Percentiles rank a stretch among this genome's conserved stretches.
These are phyloP conservation scores for Tolypocladium sp. DNA, from an alignment of 2,329 filamentous ascomycete species.

Conservation along the genomic window DNA sequence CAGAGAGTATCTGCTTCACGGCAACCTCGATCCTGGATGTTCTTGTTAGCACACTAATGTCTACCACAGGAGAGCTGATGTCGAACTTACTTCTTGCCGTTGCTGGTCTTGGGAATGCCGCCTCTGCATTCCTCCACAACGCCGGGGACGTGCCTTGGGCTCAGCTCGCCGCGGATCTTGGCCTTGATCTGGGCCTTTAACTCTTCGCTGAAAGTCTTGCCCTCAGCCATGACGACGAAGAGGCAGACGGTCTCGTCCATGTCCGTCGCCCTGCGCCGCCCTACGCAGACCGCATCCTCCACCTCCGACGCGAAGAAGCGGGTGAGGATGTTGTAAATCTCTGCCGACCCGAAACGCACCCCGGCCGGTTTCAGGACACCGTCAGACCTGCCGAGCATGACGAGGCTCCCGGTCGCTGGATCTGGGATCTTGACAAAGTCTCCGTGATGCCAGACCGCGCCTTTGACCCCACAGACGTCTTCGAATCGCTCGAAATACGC, in stretches of 20 bases:
- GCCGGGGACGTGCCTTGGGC: slow-evolving; percentile 79
- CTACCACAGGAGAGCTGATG: neutral
- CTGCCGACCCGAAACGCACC: slow-evolving; percentile 84
- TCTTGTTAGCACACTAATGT: slow-evolving; percentile 6
- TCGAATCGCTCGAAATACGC: slow-evolving; percentile 85
- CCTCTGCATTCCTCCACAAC: slow-evolving; percentile 69
- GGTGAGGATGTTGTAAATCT: slow-evolving; percentile 92
- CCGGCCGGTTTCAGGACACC: slow-evolving; percentile 89
- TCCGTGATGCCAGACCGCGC: slow-evolving; percentile 78
- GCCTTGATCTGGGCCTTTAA: slow-evolving; percentile 56
- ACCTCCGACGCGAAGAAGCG: slow-evolving; percentile 71
- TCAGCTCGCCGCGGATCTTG: slow-evolving; percentile 67
- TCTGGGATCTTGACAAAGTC: slow-evolving; percentile 72
- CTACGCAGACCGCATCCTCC: slow-evolving; percentile 82
- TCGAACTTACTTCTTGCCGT: slow-evolving; percentile 78
- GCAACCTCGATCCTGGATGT: slow-evolving; percentile 71
- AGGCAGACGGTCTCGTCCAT: slow-evolving; percentile 79
- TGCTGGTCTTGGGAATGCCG: slow-evolving; percentile 84
- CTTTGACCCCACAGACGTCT: slow-evolving; percentile 24
- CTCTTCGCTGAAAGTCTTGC: slow-evolving; percentile 45
- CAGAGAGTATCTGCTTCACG: slow-evolving; percentile 92
- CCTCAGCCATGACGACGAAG: slow-evolving; percentile 69
- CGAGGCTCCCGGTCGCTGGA: slow-evolving; percentile 62
- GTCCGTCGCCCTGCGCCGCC: slow-evolving; percentile 61
- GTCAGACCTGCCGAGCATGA: slow-evolving; percentile 89